phyloP scores from a whole-genome alignment of 345 rosid genomes.

The Rhodamnia rubescens region DNA sequence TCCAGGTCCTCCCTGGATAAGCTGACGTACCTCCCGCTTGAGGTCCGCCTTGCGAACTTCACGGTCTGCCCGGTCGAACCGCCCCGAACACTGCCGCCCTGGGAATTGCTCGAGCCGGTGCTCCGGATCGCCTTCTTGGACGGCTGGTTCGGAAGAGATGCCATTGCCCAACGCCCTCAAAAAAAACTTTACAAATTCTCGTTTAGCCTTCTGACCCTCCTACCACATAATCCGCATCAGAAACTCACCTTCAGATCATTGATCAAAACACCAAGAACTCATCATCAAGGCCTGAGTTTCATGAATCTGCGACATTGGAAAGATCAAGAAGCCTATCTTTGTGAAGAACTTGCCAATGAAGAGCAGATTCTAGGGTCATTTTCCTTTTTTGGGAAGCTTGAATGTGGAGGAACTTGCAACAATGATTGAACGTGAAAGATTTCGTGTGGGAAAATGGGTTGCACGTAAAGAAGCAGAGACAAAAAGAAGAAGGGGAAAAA shows the following conservation, averaged over 20 bases:
- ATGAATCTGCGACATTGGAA: neutral
- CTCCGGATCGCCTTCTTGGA: slow-evolving; percentile 43
- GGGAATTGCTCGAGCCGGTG: slow-evolving; percentile 24
- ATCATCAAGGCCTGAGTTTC: neutral
- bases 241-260: neutral
- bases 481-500: neutral
- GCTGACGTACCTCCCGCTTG: slow-evolving; percentile 92
- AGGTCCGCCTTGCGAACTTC: slow-evolving; percentile 80
- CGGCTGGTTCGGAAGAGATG: slow-evolving; percentile 43
- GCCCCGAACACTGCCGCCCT: neutral
- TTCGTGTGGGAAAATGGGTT: neutral
- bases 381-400: neutral
- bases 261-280: neutral
- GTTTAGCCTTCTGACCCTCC: neutral
- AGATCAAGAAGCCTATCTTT: neutral
- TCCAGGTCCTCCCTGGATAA: slow-evolving; percentile 79
- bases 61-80: slow-evolving; percentile 54
- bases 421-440: neutral
- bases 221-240: neutral
- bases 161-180: slow-evolving; percentile 19
- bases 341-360: neutral
- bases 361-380: neutral
- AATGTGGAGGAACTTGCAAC: neutral
- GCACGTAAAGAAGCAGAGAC: neutral
- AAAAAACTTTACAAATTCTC: neutral